Percentiles rank a stretch among this genome's conserved stretches.
phyloP scores from a whole-genome alignment of 2,329 filamentous ascomycete species.

The Botrytis fabae region DNA sequence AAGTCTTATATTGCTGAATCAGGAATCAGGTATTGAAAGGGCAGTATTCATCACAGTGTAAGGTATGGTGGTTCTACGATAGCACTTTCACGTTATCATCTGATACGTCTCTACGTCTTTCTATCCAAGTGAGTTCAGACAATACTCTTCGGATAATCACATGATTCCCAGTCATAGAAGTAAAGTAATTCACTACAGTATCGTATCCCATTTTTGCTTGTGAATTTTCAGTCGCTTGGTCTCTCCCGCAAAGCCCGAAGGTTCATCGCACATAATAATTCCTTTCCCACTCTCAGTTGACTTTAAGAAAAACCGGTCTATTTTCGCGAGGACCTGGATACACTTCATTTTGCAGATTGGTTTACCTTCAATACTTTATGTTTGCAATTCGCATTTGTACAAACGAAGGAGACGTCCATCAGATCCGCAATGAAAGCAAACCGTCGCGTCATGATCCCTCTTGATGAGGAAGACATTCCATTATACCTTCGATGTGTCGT shows the following conservation, averaged over 20 bases:
- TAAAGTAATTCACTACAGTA: neutral
- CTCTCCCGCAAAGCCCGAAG: neutral
- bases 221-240: neutral
- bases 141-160: neutral
- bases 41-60: neutral
- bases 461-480: neutral
- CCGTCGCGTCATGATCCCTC: neutral
- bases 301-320: neutral
- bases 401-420: neutral
- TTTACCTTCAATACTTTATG: constrained; percentile 9
- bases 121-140: neutral
- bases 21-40: neutral
- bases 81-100: neutral
- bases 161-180: neutral
- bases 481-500: neutral
- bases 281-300: no score
- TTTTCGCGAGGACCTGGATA: neutral
- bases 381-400: neutral
- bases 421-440: neutral
- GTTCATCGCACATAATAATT: neutral
- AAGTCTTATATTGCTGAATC: neutral
- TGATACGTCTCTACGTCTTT: neutral
- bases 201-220: no score
- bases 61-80: neutral
- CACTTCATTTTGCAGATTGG: constrained; percentile 11